phyloP scores from a whole-genome alignment of 1,284 basidiomycete genomes.

The Bjerkandera adusta region DNA sequence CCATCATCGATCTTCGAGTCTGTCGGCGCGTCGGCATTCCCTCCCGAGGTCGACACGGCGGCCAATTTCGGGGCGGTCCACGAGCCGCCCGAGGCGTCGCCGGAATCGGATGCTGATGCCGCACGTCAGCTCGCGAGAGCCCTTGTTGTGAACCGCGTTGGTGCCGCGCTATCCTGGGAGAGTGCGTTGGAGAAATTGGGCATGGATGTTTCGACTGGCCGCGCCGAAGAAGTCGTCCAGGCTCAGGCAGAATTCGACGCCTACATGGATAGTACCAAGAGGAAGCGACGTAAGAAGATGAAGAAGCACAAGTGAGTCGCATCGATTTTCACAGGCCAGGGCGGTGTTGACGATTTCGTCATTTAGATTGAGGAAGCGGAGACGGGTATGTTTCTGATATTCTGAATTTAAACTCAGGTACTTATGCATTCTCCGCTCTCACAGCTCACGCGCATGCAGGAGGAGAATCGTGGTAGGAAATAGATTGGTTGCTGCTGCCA shows the following conservation, averaged over 20 bases:
- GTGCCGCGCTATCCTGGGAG: conserved; percentile 63
- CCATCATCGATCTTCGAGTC: conserved; percentile 52
- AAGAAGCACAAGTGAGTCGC: conserved; percentile 90
- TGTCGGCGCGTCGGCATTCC: conserved; percentile 23
- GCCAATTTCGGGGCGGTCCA: conserved; percentile 36
- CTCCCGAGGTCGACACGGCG: conserved; percentile 11
- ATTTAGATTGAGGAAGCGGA: conserved; percentile 56
- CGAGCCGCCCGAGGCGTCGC: conserved; percentile 49
- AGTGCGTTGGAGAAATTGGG: conserved; percentile 59
- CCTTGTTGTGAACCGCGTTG: conserved; percentile 61
- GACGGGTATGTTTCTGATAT: conserved; percentile 41
- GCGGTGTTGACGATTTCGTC: conserved; percentile 5
- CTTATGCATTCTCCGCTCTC: not conserved
- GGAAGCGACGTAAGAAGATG: conserved; percentile 86
- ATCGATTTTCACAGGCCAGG: conserved; percentile 15
- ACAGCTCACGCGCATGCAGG: conserved; percentile 10
- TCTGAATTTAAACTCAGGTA: not conserved
- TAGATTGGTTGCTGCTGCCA: too few relatives aligned
- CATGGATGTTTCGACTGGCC: conserved; percentile 45
- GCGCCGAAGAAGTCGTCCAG: conserved; percentile 45
- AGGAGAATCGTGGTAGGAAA: conserved; percentile 8
- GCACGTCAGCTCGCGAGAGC: conserved; percentile 71
- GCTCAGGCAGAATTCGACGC: conserved; percentile 60
- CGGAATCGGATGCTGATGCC: conserved; percentile 72
- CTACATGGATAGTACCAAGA: conserved; percentile 74